Evolutionary conservation across 306 rosid genomes (phyloP), one percentile per base, ranked within the genome.

Genomic region (Canavalia ensiformis): DNA sequence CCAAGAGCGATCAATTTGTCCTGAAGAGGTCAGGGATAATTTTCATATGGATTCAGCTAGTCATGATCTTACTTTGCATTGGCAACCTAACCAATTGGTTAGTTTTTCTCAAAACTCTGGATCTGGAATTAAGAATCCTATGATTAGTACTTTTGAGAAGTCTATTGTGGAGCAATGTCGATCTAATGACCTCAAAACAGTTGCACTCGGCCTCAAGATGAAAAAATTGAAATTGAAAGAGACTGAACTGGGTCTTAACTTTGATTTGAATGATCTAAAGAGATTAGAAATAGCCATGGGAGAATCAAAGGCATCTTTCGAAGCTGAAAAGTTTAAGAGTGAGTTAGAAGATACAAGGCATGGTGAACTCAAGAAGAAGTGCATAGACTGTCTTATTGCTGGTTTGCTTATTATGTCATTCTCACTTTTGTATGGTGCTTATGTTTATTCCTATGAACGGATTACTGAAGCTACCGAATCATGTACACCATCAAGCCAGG

Each of bases 341-440:
- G 90, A 89, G 81, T 42, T 90, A 84, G 98, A 91, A 89, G 98
- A 95, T 57, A 77, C 41, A 0, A 86, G 92, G 82, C 54, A 93
- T n/a, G 75, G 86, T 34, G 99, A 95, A 73, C 96, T 95, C 52
- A 89, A 79, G 46, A 89, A 58, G 82, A 93, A 74, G 87, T 91
- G 96, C 83, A 77, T 87, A 3, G 98, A 95, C 86, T 91, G 94
- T 71, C 97, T 95, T 62, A 94, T 93, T 75, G 84, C 93, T 13
- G 94, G 99, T 88, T 81, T 93, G 77, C 37, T 95, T 72, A 60
- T 95, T 82, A 95, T 93, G 98, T 86, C 89, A 18, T 60, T 57
- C 55, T 86, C 90, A 81, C 89, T 93, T 72, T 12, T 75, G 5
- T 95, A 95, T 55, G 93, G 92, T 47, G 82, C 92, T 37, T 95